Evolutionary conservation across 2,329 filamentous ascomycete species (phyloP).

Genomic region (Mariannaea sp.): DNA sequence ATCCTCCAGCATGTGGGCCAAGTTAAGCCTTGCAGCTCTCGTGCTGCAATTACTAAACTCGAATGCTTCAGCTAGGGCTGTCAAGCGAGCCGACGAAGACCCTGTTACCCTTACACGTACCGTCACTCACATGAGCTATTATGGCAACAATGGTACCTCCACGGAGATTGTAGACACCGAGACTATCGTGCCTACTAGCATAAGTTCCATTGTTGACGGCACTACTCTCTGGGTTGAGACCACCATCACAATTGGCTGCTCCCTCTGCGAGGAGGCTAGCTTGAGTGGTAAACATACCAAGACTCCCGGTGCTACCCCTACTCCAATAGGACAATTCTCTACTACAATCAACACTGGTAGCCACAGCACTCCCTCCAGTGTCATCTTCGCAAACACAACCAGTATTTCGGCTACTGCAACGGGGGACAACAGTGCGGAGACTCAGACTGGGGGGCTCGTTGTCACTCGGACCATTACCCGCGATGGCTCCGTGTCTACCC

Average conservation of each 20-base stretch:
- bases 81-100: conserved; percentile 22
- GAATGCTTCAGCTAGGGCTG: conserved; percentile 29
- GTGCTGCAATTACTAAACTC: conserved; percentile 31
- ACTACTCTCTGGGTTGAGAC: conserved; percentile 18
- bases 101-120: conserved; percentile 19
- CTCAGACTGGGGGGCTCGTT: conserved; percentile 2
- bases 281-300: conserved; percentile 24
- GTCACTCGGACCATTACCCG: conserved; percentile 12
- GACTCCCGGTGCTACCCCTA: conserved; percentile 16
- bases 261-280: conserved; percentile 16
- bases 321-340: conserved; percentile 8
- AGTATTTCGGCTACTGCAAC: background rate
- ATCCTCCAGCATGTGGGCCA: conserved; percentile 31
- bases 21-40: conserved; percentile 32
- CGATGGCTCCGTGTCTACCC: conserved; percentile 11
- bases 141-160: conserved; percentile 3
- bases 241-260: conserved; percentile 19
- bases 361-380: conserved; percentile 4
- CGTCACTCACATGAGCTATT: conserved; percentile 13
- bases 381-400: conserved; percentile 10
- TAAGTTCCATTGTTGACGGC: conserved; percentile 17
- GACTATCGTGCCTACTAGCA: conserved; percentile 12
- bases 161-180: conserved; percentile 13
- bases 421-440: conserved; percentile 4
- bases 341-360: conserved; percentile 22